phyloP scores from a whole-genome alignment of 208 protist species.

The Plasmodiophora brassicae region DNA sequence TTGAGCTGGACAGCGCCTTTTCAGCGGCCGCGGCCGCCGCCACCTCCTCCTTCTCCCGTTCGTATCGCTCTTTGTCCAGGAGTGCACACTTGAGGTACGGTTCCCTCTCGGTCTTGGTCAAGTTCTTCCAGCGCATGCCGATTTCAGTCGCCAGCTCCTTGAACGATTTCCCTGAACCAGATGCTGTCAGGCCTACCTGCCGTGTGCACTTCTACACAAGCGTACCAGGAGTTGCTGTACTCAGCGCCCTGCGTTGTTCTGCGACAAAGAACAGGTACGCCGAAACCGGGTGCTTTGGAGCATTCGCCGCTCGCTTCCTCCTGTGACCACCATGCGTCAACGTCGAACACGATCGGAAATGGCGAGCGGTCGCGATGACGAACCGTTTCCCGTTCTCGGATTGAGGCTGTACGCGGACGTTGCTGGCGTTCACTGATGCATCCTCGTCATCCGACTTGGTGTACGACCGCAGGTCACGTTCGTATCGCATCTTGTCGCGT shows the following conservation, averaged over 20 bases:
- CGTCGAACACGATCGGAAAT: background rate
- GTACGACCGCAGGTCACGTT: conserved; percentile 13
- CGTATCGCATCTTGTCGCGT: conserved; percentile 36
- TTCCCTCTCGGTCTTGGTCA: conserved; percentile 35
- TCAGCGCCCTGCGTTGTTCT: conserved; percentile 23
- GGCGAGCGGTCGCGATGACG: background rate
- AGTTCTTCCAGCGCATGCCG: background rate
- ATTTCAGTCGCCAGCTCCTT: conserved; percentile 37
- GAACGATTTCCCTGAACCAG: conserved; percentile 12
- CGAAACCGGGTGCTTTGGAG: conserved; percentile 37
- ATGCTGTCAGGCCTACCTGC: background rate
- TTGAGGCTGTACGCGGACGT: background rate
- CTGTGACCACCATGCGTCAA: background rate
- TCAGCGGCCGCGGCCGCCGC: no score
- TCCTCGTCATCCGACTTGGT: background rate
- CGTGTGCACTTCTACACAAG: background rate
- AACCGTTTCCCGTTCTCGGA: background rate
- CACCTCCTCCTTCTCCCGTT: conserved; percentile 31
- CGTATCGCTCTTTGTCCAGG: conserved; percentile 36
- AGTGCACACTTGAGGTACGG: conserved; percentile 33
- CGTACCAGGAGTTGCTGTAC: background rate
- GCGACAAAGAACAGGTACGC: conserved; percentile 41
- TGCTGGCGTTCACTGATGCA: background rate
- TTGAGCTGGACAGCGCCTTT: no score
- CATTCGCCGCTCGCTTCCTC: background rate